Base-by-base conservation (phyloP, 371 early-diverging fungal species). In the Thermomucor indicae-seudaticae region DNA sequence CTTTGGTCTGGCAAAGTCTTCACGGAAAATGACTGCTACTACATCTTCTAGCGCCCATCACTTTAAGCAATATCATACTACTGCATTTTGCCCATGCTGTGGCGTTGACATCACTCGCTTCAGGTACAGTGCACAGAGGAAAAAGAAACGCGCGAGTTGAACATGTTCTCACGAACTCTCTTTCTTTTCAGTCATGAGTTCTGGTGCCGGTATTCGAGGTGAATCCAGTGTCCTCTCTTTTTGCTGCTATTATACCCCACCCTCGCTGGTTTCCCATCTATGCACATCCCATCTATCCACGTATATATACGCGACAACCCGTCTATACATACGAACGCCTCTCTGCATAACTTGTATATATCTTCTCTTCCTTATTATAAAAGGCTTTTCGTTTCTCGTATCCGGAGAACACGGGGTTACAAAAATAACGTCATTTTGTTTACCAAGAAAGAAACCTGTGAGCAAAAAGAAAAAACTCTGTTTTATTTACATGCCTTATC, bases 201-300 rank as follows among this genome's bases (percentile, higher is more conserved):
- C 11, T 50, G 50, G 50, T 50, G 50, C 28, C 50, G 50, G 14
- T 50, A 50, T 14, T n/a, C 31, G 7, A 19, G 32, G 11, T 47
- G 49, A 41, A 14, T 34, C 19, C 7, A 34, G 7, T 39, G 39
- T 27, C 65, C 85, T 86, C 64, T 95, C 93, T 53, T 90, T 90
- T 60, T 89, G 89, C 53, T 90, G 89, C 64, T 95, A 96, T 62
- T 92, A 87, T 14, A 93, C 89, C 57, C 91, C 92, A 22, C 94
- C 97, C 42, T 10, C 2, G 4, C 4, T 24, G 24, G 4, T 43
- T n/a, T 16, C 12, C 4, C 25, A 28, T 28, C 25, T n/a, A 5
- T 14, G 17, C 14, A 44, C 44, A 24, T 4, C 16, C 44, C 0
- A 17, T 4, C 3, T 14, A 27, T 25, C 28, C 46, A 6, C 35